Conservation (phyloP, 2,329 filamentous ascomycete genomes). For the Botrytis porri region DNA sequence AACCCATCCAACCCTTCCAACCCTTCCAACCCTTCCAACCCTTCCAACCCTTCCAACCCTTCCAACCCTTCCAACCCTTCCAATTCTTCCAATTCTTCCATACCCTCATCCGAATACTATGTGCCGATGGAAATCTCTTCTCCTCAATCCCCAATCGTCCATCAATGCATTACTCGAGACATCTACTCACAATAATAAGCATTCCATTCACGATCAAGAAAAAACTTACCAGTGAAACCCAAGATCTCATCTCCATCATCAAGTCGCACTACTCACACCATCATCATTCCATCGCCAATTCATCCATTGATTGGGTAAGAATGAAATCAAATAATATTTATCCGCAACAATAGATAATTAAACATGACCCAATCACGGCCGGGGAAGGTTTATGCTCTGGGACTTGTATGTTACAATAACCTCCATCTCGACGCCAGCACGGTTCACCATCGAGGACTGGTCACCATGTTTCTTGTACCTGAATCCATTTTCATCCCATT, state of each 20-base stretch:
- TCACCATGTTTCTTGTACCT: not conserved
- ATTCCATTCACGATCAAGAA: not conserved
- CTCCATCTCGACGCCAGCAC: not conserved
- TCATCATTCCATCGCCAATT: not conserved
- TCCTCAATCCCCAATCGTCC: not conserved
- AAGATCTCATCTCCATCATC: not conserved
- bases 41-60: too few relatives aligned
- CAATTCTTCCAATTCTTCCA: not conserved
- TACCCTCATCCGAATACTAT: not conserved
- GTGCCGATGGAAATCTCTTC: not conserved
- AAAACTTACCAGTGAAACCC: not conserved
- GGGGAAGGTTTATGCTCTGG: not conserved
- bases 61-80: too few relatives aligned
- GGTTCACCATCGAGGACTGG: not conserved
- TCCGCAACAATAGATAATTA: not conserved
- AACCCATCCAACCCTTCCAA: too few relatives aligned
- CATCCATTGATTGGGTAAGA: not conserved
- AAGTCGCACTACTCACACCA: not conserved
- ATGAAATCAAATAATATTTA: not conserved
- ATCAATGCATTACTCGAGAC: not conserved
- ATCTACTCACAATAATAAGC: not conserved
- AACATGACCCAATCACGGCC: not conserved
- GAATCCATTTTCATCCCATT: not conserved
- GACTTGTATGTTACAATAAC: constrained; percentile 1
- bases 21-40: too few relatives aligned